These are phyloP conservation scores for Phialocephala sp. DNA, from an alignment of 2,329 filamentous ascomycete species.

Conservation along the genomic window DNA sequence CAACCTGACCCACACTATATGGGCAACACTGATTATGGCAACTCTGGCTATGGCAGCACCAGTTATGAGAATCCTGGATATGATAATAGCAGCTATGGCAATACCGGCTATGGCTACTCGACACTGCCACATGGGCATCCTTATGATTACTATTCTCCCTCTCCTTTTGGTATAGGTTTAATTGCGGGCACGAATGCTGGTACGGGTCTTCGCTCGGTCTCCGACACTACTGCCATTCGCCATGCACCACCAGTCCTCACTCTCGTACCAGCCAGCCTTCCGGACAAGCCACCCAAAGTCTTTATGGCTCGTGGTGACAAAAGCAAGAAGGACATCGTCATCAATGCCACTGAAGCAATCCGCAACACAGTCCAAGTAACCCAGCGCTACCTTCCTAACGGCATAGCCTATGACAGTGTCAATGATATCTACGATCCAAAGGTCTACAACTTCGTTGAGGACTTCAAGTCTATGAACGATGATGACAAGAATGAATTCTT, in stretches of 20 bases:
- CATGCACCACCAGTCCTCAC: not conserved
- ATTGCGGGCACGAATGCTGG: not conserved
- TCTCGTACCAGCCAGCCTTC: not conserved
- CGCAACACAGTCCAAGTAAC: constrained; percentile 25
- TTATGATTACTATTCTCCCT: not conserved
- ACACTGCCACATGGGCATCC: not conserved
- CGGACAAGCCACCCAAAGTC: constrained; percentile 2
- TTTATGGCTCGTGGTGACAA: constrained; percentile 22
- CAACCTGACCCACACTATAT: not conserved
- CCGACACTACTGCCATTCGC: not conserved
- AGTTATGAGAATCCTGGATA: not conserved
- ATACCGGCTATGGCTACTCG: not conserved
- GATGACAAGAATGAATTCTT: constrained; percentile 27
- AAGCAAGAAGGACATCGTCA: constrained; percentile 30
- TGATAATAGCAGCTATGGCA: not conserved
- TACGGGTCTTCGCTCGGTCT: not conserved
- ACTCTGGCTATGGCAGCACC: not conserved
- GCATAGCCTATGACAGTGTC: constrained; percentile 15
- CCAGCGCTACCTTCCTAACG: constrained; percentile 21
- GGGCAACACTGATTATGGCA: not conserved
- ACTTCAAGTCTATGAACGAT: constrained; percentile 12
- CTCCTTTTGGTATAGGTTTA: not conserved
- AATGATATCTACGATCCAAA: constrained; percentile 15
- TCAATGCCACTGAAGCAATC: constrained; percentile 21
- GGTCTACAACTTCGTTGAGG: constrained; percentile 19